A percentile compares a stretch with the other conserved stretches of the same genome.
phyloP scores from a whole-genome alignment of 805 yeast species.

The Starmera pachycereana region DNA sequence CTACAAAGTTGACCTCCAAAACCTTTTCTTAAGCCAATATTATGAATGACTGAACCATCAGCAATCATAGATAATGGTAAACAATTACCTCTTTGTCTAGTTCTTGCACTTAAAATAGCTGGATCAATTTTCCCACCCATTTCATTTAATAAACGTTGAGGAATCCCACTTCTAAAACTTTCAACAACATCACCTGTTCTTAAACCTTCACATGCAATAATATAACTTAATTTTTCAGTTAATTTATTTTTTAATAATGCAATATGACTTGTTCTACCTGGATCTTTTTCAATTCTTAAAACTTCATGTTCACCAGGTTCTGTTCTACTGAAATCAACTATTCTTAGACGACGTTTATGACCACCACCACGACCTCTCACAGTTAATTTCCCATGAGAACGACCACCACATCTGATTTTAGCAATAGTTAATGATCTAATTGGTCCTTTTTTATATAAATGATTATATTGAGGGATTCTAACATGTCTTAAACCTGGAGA shows the following conservation, averaged over 20 bases:
- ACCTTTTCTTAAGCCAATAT: constrained; percentile 64
- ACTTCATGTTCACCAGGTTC: constrained; percentile 70
- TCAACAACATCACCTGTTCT: constrained; percentile 90
- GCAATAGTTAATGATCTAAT: constrained; percentile 64
- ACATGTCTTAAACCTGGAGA: constrained; percentile 88
- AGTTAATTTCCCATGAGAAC: constrained; percentile 85
- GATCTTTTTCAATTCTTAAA: constrained; percentile 88
- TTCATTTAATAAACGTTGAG: constrained; percentile 57
- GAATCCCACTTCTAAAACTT: constrained; percentile 83
- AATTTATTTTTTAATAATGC: constrained; percentile 65
- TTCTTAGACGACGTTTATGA: constrained; percentile 76
- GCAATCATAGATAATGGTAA: constrained; percentile 89
- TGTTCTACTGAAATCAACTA: constrained; percentile 65
- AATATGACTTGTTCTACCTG: constrained; percentile 87
- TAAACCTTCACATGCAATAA: constrained; percentile 85
- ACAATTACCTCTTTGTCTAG: constrained; percentile 90
- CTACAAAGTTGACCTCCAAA: constrained; percentile 87
- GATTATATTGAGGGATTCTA: constrained; percentile 77
- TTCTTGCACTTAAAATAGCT: constrained; percentile 77
- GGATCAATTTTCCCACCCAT: constrained; percentile 93
- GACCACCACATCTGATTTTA: constrained; percentile 68
- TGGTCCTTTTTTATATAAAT: constrained; percentile 82
- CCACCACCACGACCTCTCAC: constrained; percentile 98
- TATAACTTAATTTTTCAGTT: constrained; percentile 60
- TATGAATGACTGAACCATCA: constrained; percentile 85